These are phyloP conservation scores for Vitis hybrid DNA, from an alignment of 177 flowering plant genomes.

Conservation along the genomic window DNA sequence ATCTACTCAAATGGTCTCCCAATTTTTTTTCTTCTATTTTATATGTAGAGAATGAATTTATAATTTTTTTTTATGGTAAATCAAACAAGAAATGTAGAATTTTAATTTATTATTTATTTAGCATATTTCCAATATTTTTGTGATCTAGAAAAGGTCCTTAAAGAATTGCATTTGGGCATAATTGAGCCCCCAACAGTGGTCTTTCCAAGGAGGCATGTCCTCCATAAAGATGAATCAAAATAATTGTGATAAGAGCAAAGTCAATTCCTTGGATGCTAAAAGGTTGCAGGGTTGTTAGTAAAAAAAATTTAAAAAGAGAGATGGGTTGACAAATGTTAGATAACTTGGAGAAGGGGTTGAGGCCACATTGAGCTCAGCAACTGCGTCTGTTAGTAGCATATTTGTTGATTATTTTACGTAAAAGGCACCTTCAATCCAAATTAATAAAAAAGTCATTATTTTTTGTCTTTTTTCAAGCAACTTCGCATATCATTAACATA, in stretches of 20 bases:
- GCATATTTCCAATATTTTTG: no score
- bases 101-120: no score
- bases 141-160: no score
- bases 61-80: no score
- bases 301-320: neutral
- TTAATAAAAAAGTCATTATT: neutral
- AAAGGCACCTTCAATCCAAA: slow-evolving; percentile 20
- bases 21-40: no score
- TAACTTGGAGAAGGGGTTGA: neutral
- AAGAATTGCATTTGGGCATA: no score
- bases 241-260: slow-evolving; percentile 3
- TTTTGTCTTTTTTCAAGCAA: neutral
- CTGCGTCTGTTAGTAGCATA: slow-evolving; percentile 27
- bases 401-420: slow-evolving; percentile 20
- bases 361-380: slow-evolving; percentile 29
- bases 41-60: no score
- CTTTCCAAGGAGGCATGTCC: no score
- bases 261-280: slow-evolving; percentile 24
- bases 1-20: no score
- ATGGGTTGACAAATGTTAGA: slow-evolving; percentile 27
- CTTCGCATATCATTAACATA: neutral
- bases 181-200: no score
- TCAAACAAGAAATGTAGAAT: no score
- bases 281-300: slow-evolving; percentile 19
- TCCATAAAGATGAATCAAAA: no score